A percentile compares a stretch with the other conserved stretches of the same genome.
Evolutionary conservation across 148 eudicot species (phyloP).

Genomic region (Cornus kousa): DNA sequence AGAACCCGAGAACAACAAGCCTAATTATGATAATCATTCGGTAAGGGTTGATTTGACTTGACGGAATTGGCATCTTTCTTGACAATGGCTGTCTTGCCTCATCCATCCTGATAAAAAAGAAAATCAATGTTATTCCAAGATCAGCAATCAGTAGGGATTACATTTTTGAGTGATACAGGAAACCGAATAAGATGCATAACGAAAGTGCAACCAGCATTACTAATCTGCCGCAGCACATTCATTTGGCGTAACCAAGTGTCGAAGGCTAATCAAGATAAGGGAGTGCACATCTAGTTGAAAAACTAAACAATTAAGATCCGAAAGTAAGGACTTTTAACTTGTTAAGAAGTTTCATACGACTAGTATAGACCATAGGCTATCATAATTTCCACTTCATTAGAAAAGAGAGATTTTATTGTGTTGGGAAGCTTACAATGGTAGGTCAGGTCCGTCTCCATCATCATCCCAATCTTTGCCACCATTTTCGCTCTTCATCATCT

Average conservation of each 20-base stretch:
- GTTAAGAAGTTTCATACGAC: neutral
- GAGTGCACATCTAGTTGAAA: neutral
- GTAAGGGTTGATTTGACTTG: slow-evolving; percentile 37
- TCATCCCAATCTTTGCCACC: slow-evolving; percentile 3
- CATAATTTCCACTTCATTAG: neutral
- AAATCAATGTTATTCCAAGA: neutral
- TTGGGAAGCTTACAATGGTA: slow-evolving; percentile 13
- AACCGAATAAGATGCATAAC: neutral
- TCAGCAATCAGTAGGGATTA: neutral
- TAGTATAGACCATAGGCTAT: neutral
- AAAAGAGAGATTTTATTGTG: neutral
- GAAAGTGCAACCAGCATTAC: neutral
- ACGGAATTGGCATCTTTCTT: slow-evolving; percentile 33
- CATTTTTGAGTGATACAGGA: neutral
- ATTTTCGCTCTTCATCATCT: neutral
- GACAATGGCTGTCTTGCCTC: slow-evolving; percentile 36
- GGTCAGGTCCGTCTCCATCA: slow-evolving; percentile 9
- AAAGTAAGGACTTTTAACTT: no score
- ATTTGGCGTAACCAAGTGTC: neutral
- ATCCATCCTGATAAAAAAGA: slow-evolving; percentile 29
- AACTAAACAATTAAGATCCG: neutral
- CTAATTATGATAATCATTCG: slow-evolving; percentile 31
- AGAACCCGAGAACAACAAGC: slow-evolving; percentile 26
- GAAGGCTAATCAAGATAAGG: neutral
- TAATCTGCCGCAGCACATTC: neutral